phyloP scores from a whole-genome alignment of 2,329 filamentous ascomycete genomes.

The Akanthomyces uredinophilus region DNA sequence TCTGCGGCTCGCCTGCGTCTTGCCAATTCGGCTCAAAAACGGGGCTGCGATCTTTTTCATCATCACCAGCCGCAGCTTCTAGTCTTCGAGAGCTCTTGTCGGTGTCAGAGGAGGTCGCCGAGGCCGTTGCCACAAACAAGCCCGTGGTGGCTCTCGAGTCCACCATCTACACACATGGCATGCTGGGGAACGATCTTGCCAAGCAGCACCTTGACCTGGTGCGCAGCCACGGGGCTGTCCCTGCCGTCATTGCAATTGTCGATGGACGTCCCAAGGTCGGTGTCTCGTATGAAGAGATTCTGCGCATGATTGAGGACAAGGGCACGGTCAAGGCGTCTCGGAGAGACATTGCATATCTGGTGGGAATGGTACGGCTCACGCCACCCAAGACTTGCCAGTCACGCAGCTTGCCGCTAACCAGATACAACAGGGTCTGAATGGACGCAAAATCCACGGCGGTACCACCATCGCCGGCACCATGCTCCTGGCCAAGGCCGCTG shows the following conservation, averaged over 20 bases:
- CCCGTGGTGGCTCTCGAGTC: conserved; percentile 92
- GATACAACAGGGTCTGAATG: conserved; percentile 51
- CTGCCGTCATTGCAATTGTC: conserved; percentile 85
- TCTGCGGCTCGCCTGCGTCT: background rate
- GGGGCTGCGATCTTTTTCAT: background rate
- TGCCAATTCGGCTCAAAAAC: background rate
- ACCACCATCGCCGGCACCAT: conserved; percentile 94
- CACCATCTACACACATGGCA: conserved; percentile 95
- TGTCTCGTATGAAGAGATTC: conserved; percentile 65
- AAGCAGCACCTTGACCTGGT: conserved; percentile 83
- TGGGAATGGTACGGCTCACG: conserved; percentile 58
- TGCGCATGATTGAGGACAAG: conserved; percentile 61
- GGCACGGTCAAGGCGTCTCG: conserved; percentile 79
- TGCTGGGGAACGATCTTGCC: conserved; percentile 65
- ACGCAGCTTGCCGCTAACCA: background rate
- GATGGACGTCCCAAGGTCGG: conserved; percentile 80
- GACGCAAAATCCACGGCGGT: conserved; percentile 72
- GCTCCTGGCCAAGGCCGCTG: conserved; percentile 78
- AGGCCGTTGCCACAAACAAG: conserved; percentile 66
- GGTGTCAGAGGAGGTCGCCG: conserved; percentile 75
- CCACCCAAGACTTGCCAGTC: background rate
- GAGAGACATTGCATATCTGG: conserved; percentile 77
- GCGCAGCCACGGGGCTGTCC: conserved; percentile 73
- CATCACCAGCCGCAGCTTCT: conserved; percentile 15
- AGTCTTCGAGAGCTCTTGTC: conserved; percentile 48